These are phyloP conservation scores for Apiospora malaysiana DNA, from an alignment of 2,329 filamentous ascomycete genomes.

Conservation along the genomic window DNA sequence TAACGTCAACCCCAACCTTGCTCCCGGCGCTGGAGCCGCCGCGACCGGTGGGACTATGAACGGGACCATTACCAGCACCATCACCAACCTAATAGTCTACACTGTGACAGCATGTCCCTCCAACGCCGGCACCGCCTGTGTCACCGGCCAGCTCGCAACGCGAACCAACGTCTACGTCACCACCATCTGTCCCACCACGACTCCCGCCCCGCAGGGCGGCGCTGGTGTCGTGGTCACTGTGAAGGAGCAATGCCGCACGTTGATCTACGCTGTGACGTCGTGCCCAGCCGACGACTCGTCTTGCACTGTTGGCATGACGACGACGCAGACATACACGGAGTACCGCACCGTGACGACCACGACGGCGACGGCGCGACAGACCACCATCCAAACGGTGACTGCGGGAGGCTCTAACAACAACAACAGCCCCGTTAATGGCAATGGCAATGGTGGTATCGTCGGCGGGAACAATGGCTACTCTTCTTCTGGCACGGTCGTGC, in stretches of 20 bases:
- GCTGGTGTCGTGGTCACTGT: constrained; percentile 14
- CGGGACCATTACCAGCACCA: constrained; percentile 31
- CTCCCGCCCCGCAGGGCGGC: neutral
- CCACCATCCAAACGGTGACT: neutral
- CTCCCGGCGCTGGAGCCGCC: neutral
- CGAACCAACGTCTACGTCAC: constrained; percentile 30
- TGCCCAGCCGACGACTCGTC: constrained; percentile 26
- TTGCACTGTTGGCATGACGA: constrained; percentile 15
- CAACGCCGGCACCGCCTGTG: constrained; percentile 20
- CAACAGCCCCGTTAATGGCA: neutral
- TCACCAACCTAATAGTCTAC: constrained; percentile 33
- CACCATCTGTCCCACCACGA: constrained; percentile 30
- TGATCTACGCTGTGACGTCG: constrained; percentile 28
- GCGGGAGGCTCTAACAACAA: neutral
- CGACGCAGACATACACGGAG: neutral
- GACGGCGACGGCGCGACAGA: neutral
- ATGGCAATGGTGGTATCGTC: too few relatives aligned
- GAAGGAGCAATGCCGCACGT: constrained; percentile 29
- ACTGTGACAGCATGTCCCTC: constrained; percentile 29
- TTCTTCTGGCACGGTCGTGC: neutral
- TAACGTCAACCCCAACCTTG: neutral
- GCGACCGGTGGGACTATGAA: constrained; percentile 21
- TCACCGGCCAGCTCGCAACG: constrained; percentile 28
- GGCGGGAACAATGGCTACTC: neutral
- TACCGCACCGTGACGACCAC: constrained; percentile 2